Percentiles rank a stretch among this genome's conserved stretches.
Conservation (phyloP, 768 basidiomycete genomes). For the Pleurotus sapidus region DNA sequence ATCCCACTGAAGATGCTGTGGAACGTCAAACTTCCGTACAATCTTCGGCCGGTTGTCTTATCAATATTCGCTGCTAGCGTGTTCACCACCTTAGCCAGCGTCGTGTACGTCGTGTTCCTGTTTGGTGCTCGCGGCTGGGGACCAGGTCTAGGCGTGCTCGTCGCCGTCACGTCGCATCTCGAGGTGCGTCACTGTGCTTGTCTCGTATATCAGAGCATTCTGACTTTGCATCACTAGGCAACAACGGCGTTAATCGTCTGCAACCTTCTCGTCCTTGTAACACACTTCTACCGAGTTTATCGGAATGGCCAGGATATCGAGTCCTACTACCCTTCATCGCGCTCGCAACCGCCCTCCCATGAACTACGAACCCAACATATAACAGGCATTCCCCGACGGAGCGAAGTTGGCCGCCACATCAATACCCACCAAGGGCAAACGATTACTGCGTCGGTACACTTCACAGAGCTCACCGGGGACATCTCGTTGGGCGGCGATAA, state of each 20-base stretch:
- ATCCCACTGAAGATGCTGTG: slow-evolving; percentile 15
- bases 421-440: not conserved
- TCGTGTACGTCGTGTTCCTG: not conserved
- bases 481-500: not conserved
- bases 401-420: not conserved
- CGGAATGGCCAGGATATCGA: slow-evolving; percentile 22
- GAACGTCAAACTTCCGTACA: slow-evolving; percentile 11
- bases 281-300: slow-evolving; percentile 20
- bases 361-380: not conserved
- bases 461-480: not conserved
- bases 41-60: slow-evolving; percentile 13
- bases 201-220: not conserved
- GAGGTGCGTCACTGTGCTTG: slow-evolving; percentile 9
- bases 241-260: slow-evolving; percentile 14
- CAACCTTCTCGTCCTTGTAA: slow-evolving; percentile 20
- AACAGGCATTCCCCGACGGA: not conserved
- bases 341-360: not conserved
- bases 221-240: slow-evolving; percentile 10
- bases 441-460: not conserved
- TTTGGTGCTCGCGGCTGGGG: not conserved
- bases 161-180: not conserved
- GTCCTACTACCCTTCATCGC: not conserved
- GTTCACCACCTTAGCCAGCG: slow-evolving; percentile 9
- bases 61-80: slow-evolving; percentile 17
- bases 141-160: not conserved